Percentiles rank a stretch among this genome's conserved stretches.
phyloP scores from a whole-genome alignment of 768 basidiomycete genomes.

The Chiua virens region DNA sequence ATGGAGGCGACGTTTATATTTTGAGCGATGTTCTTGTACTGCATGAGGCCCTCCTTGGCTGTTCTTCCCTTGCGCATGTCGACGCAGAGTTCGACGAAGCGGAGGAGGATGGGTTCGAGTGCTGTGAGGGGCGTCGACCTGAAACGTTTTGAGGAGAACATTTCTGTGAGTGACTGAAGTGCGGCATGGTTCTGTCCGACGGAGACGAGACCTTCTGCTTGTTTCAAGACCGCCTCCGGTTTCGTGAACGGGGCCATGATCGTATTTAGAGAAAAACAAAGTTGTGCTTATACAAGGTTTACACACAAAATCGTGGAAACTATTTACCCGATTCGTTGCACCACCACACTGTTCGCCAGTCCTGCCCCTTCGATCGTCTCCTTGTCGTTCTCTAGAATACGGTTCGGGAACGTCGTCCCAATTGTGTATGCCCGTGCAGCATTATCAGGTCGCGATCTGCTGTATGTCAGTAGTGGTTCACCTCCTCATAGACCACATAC shows the following conservation, averaged over 20 bases:
- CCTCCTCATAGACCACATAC: constrained; percentile 51
- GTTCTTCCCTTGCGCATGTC: constrained; percentile 91
- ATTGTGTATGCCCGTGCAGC: constrained; percentile 66
- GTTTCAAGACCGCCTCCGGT: constrained; percentile 88
- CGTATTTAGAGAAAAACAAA: background rate
- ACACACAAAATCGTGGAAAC: constrained; percentile 13
- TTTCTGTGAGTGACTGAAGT: constrained; percentile 85
- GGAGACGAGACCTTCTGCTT: constrained; percentile 91
- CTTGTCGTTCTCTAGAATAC: constrained; percentile 59
- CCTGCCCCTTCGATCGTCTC: constrained; percentile 73
- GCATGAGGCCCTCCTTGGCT: constrained; percentile 94
- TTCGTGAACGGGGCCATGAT: constrained; percentile 87
- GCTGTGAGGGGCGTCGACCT: constrained; percentile 84
- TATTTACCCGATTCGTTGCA: constrained; percentile 49
- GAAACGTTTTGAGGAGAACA: constrained; percentile 93
- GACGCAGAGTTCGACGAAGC: constrained; percentile 95
- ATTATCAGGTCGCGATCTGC: constrained; percentile 72
- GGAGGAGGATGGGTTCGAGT: constrained; percentile 93
- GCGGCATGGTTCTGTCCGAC: constrained; percentile 91
- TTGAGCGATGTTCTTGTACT: constrained; percentile 98
- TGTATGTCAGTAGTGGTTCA: background rate
- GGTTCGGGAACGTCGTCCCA: constrained; percentile 86
- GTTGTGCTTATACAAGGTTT: background rate
- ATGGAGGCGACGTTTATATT: constrained; percentile 89
- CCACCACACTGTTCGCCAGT: constrained; percentile 78